These are phyloP conservation scores for Apiospora malaysiana DNA, from an alignment of 2,329 filamentous ascomycete genomes.

Conservation along the genomic window DNA sequence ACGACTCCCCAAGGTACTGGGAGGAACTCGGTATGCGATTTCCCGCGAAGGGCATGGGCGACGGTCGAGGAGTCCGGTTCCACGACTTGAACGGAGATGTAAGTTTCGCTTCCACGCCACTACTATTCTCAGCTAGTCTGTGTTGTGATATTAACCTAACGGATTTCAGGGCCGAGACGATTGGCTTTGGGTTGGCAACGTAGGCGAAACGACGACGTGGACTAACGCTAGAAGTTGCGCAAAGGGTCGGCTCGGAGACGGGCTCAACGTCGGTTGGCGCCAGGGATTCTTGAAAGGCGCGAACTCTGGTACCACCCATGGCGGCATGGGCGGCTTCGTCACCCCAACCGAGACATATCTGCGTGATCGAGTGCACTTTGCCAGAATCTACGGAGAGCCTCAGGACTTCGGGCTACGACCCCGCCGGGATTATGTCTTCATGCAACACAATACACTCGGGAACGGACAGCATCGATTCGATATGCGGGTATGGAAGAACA, in stretches of 20 bases:
- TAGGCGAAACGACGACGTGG: slow-evolving; percentile 29
- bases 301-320: slow-evolving; percentile 27
- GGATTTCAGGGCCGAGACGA: slow-evolving; percentile 29
- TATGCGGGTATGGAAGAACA: slow-evolving; percentile 33
- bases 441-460: slow-evolving; percentile 25
- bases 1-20: slow-evolving; percentile 40
- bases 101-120: too few relatives aligned
- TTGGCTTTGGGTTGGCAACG: slow-evolving; percentile 32
- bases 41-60: slow-evolving; percentile 29
- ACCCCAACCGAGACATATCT: neutral
- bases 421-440: slow-evolving; percentile 31
- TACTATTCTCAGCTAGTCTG: neutral
- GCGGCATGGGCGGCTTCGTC: slow-evolving; percentile 22
- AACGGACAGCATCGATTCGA: slow-evolving; percentile 25
- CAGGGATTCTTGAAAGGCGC: slow-evolving; percentile 26
- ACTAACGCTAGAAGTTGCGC: slow-evolving; percentile 34
- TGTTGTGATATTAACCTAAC: neutral
- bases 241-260: slow-evolving; percentile 29
- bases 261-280: slow-evolving; percentile 33
- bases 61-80: slow-evolving; percentile 31
- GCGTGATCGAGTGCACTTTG: slow-evolving; percentile 33
- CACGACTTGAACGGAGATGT: slow-evolving; percentile 34
- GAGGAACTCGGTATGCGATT: slow-evolving; percentile 38
- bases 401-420: slow-evolving; percentile 18
- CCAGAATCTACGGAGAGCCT: slow-evolving; percentile 31